These are phyloP conservation scores for Castanospermum australe DNA, from an alignment of 306 rosid species.

Conservation along the genomic window DNA sequence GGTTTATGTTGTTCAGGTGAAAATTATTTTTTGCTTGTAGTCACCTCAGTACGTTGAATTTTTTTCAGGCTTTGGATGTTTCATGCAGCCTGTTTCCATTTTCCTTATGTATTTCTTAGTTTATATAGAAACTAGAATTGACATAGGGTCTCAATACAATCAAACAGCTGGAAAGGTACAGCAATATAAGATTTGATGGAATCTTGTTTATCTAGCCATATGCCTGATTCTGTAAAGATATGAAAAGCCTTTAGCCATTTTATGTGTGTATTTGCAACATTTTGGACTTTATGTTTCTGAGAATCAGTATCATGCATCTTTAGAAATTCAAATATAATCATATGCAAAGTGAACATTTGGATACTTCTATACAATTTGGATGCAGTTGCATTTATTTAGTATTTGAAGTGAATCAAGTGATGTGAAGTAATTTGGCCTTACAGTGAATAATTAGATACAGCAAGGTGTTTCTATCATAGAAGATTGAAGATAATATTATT, in stretches of 20 bases:
- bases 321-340: not conserved
- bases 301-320: not conserved
- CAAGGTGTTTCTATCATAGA: not conserved
- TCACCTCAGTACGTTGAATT: conserved; percentile 13
- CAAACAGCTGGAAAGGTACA: not conserved
- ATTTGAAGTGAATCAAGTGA: not conserved
- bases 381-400: not conserved
- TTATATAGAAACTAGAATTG: not conserved
- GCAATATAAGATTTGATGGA: not conserved
- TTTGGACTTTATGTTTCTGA: not conserved
- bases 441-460: too few relatives aligned
- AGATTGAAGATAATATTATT: not conserved
- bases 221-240: not conserved
- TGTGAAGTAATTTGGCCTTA: not conserved
- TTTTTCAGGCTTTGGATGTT: conserved; percentile 26
- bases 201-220: not conserved
- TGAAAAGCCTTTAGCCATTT: not conserved
- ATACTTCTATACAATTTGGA: not conserved
- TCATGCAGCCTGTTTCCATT: not conserved
- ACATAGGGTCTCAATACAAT: not conserved
- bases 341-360: not conserved
- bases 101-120: not conserved
- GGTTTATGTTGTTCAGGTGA: conserved; percentile 94
- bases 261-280: not conserved
- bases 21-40: conserved; percentile 27